A percentile compares a stretch with the other conserved stretches of the same genome.
Conservation (phyloP, 1,284 basidiomycete species). For the Cystobasidium pallidum region DNA sequence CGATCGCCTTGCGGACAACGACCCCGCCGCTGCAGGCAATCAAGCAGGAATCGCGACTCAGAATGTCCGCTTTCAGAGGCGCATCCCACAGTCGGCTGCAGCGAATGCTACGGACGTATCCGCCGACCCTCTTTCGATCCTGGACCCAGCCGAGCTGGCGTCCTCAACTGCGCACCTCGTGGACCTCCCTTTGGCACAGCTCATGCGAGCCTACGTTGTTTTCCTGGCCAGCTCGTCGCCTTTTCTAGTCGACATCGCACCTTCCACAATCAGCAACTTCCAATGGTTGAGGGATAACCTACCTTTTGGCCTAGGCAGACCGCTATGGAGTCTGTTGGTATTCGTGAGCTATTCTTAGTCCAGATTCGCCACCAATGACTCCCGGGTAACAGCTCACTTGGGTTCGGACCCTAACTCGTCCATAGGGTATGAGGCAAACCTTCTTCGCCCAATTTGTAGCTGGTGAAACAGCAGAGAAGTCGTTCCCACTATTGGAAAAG, state of each 20-base stretch:
- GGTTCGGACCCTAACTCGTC: neutral
- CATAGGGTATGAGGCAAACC: conserved; percentile 50
- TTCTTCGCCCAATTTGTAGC: conserved; percentile 52
- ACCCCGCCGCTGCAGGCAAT: neutral
- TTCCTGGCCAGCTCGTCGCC: conserved; percentile 48
- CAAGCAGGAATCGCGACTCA: conserved; percentile 14
- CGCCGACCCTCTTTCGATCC: conserved; percentile 48
- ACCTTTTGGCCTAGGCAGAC: conserved; percentile 47
- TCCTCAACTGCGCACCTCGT: conserved; percentile 48
- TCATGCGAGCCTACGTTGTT: conserved; percentile 52
- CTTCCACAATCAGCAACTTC: conserved; percentile 48
- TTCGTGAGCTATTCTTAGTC: conserved; percentile 41
- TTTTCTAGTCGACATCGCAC: conserved; percentile 49
- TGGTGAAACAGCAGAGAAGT: conserved; percentile 49
- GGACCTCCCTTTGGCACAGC: conserved; percentile 39
- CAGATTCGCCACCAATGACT: neutral
- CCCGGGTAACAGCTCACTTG: neutral
- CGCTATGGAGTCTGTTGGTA: conserved; percentile 47
- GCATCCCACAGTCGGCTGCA: neutral
- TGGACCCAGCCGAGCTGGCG: conserved; percentile 43
- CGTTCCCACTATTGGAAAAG: conserved; percentile 44
- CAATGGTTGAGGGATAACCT: conserved; percentile 50
- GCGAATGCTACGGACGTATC: neutral
- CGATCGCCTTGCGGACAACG: neutral
- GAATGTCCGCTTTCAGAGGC: conserved; percentile 7